A percentile compares a stretch with the other conserved stretches of the same genome.
Evolutionary conservation across 2,329 filamentous ascomycete genomes (phyloP).

Genomic region (Ophiostoma sp.): DNA sequence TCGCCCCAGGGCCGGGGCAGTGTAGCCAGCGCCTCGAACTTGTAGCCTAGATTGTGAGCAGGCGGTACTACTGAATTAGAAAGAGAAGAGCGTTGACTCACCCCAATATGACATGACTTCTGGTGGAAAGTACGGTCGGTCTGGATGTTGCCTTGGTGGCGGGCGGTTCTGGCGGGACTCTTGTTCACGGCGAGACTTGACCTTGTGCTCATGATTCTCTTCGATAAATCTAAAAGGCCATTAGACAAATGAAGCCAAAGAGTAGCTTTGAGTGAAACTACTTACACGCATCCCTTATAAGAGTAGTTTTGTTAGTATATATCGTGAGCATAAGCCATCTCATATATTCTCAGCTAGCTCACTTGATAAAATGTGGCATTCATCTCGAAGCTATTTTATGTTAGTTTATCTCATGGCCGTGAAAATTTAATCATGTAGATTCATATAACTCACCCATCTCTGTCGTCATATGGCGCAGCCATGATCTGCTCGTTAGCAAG

Average conservation of each 20-base stretch:
- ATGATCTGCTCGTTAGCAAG: conserved; percentile 65
- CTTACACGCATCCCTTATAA: conserved; percentile 29
- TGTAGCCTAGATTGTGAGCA: conserved; percentile 71
- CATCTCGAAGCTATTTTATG: conserved; percentile 75
- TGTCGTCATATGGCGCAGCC: conserved; percentile 76
- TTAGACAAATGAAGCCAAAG: neutral
- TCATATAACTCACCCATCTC: conserved; percentile 63
- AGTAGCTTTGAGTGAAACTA: neutral
- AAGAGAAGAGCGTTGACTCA: conserved; percentile 41
- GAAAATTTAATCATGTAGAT: neutral
- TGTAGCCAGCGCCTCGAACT: conserved; percentile 86
- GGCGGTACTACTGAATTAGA: too few species aligned
- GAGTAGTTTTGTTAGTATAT: neutral
- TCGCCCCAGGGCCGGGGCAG: conserved; percentile 73
- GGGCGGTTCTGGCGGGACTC: conserved; percentile 47
- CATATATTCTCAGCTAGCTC: conserved; percentile 36
- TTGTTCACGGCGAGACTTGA: conserved; percentile 61
- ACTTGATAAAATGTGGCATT: conserved; percentile 91
- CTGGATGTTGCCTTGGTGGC: conserved; percentile 36
- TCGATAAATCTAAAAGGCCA: conserved; percentile 72
- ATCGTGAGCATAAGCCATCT: neutral
- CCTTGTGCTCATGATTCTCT: conserved; percentile 77
- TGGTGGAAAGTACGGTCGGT: conserved; percentile 49
- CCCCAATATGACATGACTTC: conserved; percentile 94
- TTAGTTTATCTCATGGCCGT: neutral